Evolutionary conservation across 495 filamentous ascomycete genomes (phyloP), one percentile per base, ranked within the genome.

Genomic region (Penicillium canescens): DNA sequence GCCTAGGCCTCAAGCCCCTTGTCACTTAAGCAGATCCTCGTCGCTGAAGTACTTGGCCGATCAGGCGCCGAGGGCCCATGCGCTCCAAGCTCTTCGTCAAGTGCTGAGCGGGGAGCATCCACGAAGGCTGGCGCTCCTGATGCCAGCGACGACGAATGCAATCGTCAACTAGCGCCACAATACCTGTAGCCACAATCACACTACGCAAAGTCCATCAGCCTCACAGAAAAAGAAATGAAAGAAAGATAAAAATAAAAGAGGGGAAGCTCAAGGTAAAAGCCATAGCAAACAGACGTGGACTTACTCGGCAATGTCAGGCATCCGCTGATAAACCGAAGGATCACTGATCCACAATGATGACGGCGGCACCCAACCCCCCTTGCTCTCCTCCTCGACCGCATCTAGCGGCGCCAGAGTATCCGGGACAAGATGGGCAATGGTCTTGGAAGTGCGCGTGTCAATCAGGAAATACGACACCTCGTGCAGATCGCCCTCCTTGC

Each of bases 271-370:
- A 49, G 36, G n/a, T 37, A 42, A 39, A 36, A 36, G 31, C n/a
- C 18, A 46, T 35, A 47, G 11, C 42, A 20, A 48, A 52, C 18
- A 42, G 35, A 37, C 4, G 8, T 42, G 14, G 18, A 89, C 92
- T 90, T 85, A 97, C 92, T 98, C 94, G 56, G 90, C 89, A 69
- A 93, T 82, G 67, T 97, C 94, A 52, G 85, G 86, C 63, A 81
- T 72, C 55, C 79, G 82, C 39, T 84, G 77, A 54, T 90, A 73
- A 42, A 92, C 73, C 16, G 75, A 76, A 35, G 82, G 63, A 70
- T 96, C 91, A 52, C 80, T 88, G 55, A 98, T 90, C 82, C 87
- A 89, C 84, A 98, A 84, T 51, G 87, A 87, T 62, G 87, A 94
- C 24, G 91, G 92, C 42, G 91, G 91, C 31, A 98, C 78, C 90